Evolutionary conservation across 805 yeast genomes (phyloP).

Genomic region (Huiozyma sinensis): DNA sequence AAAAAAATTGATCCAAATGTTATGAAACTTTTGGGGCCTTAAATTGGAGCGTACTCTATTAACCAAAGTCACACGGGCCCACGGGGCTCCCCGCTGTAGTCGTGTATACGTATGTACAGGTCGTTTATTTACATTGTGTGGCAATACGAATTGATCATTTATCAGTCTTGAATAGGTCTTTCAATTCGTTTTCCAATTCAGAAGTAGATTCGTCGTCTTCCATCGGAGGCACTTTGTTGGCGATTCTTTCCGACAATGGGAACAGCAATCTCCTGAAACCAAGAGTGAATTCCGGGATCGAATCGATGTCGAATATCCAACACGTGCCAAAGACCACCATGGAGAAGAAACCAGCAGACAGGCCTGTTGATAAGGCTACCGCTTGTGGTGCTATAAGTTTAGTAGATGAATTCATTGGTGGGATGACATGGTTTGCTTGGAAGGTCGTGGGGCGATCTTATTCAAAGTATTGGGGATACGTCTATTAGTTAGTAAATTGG

Average conservation of each 20-base stretch:
- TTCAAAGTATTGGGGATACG: no score
- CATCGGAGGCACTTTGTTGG: neutral
- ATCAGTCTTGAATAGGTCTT: neutral
- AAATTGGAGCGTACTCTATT: no score
- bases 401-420: neutral
- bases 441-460: constrained; percentile 57
- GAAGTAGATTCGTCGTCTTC: neutral
- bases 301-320: constrained; percentile 70
- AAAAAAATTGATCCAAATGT: no score
- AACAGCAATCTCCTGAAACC: constrained; percentile 1
- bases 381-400: constrained; percentile 60
- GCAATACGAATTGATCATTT: neutral
- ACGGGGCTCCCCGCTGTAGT: no score
- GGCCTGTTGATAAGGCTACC: constrained; percentile 65
- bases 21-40: no score
- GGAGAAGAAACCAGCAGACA: constrained; percentile 61
- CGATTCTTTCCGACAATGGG: neutral
- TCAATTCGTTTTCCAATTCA: neutral
- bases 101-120: neutral
- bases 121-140: neutral
- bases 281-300: constrained; percentile 45
- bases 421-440: constrained; percentile 58
- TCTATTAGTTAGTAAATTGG: no score
- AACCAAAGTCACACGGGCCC: no score
- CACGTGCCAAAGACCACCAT: constrained; percentile 66